phyloP scores from a whole-genome alignment of 2,329 filamentous ascomycete genomes.

The Pseudogymnoascus sp. region DNA sequence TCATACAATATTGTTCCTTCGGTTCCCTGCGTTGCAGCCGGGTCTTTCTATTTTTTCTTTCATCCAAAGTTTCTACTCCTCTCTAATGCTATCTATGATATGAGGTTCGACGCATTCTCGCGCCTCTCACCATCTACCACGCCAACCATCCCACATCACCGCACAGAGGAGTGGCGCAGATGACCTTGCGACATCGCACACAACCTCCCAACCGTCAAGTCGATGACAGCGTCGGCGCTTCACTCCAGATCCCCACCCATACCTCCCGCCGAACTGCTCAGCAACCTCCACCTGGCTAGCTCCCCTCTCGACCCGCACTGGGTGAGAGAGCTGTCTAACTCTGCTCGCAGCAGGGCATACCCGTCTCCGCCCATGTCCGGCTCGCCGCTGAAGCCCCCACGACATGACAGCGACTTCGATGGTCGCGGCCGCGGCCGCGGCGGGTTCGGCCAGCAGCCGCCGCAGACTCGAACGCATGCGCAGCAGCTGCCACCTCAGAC shows the following conservation, averaged over 20 bases:
- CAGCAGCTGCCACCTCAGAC: conserved; percentile 16
- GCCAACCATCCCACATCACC: neutral
- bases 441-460: conserved; percentile 14
- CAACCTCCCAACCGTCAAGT: conserved; percentile 3
- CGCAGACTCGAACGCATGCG: conserved; percentile 12
- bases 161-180: neutral
- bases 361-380: conserved; percentile 69
- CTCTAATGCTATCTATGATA: neutral
- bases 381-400: conserved; percentile 54
- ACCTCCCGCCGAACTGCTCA: conserved; percentile 52
- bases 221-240: neutral
- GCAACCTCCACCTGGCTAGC: conserved; percentile 46
- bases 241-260: conserved; percentile 11
- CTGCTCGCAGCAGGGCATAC: conserved; percentile 52
- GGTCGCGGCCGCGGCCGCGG: conserved; percentile 45
- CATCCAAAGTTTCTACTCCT: neutral
- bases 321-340: conserved; percentile 47
- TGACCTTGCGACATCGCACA: neutral
- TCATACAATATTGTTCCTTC: conserved; percentile 4
- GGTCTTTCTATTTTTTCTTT: neutral
- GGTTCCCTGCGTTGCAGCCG: neutral
- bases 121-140: neutral
- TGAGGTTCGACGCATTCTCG: neutral
- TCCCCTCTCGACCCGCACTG: conserved; percentile 49
- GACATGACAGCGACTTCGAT: conserved; percentile 49